These are phyloP conservation scores for Taphrina flavorubra DNA, from an alignment of 1,139 yeast species.

Conservation along the genomic window DNA sequence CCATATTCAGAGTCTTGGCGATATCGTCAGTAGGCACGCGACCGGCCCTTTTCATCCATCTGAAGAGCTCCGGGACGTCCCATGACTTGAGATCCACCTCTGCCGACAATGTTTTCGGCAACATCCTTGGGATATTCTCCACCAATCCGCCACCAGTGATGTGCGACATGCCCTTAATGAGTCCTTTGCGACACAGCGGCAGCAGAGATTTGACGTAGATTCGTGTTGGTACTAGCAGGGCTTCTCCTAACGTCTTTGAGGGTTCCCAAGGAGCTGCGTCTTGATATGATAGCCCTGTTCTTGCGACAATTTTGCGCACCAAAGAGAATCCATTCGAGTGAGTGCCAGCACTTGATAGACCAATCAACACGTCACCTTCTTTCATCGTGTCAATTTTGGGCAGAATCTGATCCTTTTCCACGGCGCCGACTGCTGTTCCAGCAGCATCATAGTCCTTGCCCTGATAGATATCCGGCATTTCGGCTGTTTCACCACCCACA, in stretches of 20 bases:
- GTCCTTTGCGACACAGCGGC: constrained; percentile 69
- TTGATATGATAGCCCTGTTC: constrained; percentile 68
- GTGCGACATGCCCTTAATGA: constrained; percentile 88
- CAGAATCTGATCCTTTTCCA: constrained; percentile 71
- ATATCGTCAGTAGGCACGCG: constrained; percentile 84
- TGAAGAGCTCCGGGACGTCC: constrained; percentile 86
- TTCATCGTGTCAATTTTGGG: constrained; percentile 72
- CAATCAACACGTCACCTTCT: constrained; percentile 81
- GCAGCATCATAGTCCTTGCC: constrained; percentile 96
- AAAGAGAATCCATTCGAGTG: constrained; percentile 97
- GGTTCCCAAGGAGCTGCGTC: constrained; percentile 86
- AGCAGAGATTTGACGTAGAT: constrained; percentile 91
- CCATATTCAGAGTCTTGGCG: constrained; percentile 90
- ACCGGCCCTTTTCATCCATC: constrained; percentile 92
- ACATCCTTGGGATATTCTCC: constrained; percentile 93
- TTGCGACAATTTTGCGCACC: constrained; percentile 91
- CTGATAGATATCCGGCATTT: constrained; percentile 99
- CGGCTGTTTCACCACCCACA: constrained; percentile 99
- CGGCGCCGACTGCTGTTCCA: constrained; percentile 99
- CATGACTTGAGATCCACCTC: constrained; percentile 76
- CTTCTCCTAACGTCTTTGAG: constrained; percentile 79
- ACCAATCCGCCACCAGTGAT: constrained; percentile 98
- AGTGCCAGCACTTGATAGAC: constrained; percentile 86
- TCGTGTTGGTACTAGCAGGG: constrained; percentile 84
- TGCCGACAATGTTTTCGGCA: constrained; percentile 82